Evolutionary conservation across 768 basidiomycete species (phyloP).

Genomic region (Tulasnella sp.): DNA sequence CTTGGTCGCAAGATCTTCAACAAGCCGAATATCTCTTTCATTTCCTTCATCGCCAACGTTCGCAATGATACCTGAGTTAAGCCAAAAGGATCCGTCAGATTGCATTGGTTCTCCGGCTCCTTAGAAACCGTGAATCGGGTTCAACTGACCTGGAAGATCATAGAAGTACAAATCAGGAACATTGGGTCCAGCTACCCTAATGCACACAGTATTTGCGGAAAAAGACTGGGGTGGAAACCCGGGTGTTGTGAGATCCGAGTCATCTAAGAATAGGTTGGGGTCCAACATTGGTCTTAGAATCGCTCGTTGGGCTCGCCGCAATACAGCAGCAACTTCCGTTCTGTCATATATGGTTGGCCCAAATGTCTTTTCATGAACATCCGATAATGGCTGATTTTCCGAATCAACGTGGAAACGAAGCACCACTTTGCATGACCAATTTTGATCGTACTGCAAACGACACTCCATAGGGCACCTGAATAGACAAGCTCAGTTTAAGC

Average conservation of each 20-base stretch:
- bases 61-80: conserved; percentile 14
- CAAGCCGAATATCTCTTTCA: conserved; percentile 11
- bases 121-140: not conserved
- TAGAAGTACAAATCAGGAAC: conserved; percentile 53
- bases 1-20: conserved; percentile 8
- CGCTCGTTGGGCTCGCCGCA: conserved; percentile 19
- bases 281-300: conserved; percentile 17
- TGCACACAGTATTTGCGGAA: conserved; percentile 42
- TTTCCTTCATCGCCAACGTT: conserved; percentile 11
- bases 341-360: not conserved
- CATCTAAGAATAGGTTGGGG: conserved; percentile 6
- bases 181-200: conserved; percentile 45
- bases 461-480: conserved; percentile 31
- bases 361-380: conserved; percentile 18
- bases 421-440: conserved; percentile 27
- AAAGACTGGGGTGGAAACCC: conserved; percentile 26
- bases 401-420: conserved; percentile 25
- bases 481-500: not conserved
- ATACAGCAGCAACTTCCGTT: conserved; percentile 15
- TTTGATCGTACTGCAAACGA: conserved; percentile 18
- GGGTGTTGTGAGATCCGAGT: not conserved
- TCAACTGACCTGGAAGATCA: conserved; percentile 42
- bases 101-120: not conserved
- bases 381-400: not conserved
- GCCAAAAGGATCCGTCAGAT: not conserved